Evolutionary conservation across 495 filamentous ascomycete species (phyloP), one percentile per base, ranked within the genome.

Genomic region (Penicillium lividum): DNA sequence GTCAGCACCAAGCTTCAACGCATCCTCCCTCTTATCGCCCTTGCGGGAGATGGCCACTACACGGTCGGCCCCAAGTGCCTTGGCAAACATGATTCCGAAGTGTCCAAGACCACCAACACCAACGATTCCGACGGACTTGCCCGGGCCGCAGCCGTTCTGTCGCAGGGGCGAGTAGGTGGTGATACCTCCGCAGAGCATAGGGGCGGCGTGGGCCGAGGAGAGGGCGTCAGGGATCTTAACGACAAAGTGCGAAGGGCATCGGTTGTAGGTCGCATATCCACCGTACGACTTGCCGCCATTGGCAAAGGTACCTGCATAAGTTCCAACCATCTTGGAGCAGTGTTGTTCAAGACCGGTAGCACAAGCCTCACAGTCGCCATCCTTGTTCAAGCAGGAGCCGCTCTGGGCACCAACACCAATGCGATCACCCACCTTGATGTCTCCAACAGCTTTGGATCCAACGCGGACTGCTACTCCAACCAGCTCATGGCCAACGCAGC

Each of bases 331-430:
- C 51, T 76, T 72, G 7, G 66, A 31, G 77, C 92, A 97, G 73
- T 92, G 84, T 55, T 86, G 77, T 65, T 91, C 87, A 53, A 76
- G 68, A 13, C 82, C 82, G 8, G 71, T 73, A 10, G 78, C 67
- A 68, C 92, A 94, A 38, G 87, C 85, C 30, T 86, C 77, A 67
- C 92, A 96, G 54, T 85, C 79, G 4, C 82, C 76, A 18, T 73
- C 55, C 18, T 60, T 58, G 56, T 81, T 78, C 56, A 80, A 72
- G 77, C 91, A 96, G n/a, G 87, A 85, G 38, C 80, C 80, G 31
- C 79, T 80, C 75, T 96, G 92, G 2, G 92, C 92, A 51, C 93
- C 92, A 10, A 96, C 89, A 52, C 92, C 93, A 27, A 94, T 89
- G 34, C 91, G 85, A 69, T 96, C 92, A 11, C 92, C 92, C 50